phyloP scores from a whole-genome alignment of 108 stramenopile genomes.

The Nitzschia putrida region DNA sequence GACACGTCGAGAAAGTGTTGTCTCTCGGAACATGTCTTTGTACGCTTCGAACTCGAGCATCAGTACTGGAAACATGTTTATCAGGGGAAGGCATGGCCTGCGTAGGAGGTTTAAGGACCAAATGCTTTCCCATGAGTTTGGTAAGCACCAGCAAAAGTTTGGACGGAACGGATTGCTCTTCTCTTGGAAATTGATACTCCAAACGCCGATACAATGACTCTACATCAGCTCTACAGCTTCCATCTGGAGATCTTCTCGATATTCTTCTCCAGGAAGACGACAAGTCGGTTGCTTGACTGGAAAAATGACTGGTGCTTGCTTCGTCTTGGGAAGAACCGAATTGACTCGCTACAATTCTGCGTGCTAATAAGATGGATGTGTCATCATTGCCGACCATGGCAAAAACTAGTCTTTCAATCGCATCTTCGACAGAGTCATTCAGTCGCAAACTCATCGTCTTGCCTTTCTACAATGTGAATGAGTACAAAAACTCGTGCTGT shows the following conservation, averaged over 20 bases:
- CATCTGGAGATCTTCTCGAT: conserved; percentile 28
- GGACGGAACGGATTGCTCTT: conserved; percentile 21
- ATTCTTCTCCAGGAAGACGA: conserved; percentile 35
- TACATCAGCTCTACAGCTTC: conserved; percentile 14
- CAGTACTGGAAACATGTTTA: background rate
- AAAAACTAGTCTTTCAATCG: conserved; percentile 22
- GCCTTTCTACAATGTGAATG: background rate
- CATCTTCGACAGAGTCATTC: conserved; percentile 15
- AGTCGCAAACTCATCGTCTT: background rate
- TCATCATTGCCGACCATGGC: conserved; percentile 29
- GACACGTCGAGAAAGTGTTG: background rate
- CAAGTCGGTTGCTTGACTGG: conserved; percentile 8
- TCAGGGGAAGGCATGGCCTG: background rate
- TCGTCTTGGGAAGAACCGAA: conserved; percentile 19
- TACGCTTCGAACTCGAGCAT: background rate
- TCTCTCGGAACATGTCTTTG: background rate
- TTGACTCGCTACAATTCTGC: conserved; percentile 28
- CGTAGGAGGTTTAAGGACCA: background rate
- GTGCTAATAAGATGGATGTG: conserved; percentile 18
- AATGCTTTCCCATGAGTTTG: conserved; percentile 35
- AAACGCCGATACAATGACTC: conserved; percentile 21
- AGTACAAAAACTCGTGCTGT: no score
- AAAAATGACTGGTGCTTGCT: background rate
- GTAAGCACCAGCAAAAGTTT: conserved; percentile 27
- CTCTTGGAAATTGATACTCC: conserved; percentile 1